Percentiles rank a stretch among this genome's conserved stretches.
Conservation (phyloP, 179 eudicot species). For the Heliamphora ciliata region DNA sequence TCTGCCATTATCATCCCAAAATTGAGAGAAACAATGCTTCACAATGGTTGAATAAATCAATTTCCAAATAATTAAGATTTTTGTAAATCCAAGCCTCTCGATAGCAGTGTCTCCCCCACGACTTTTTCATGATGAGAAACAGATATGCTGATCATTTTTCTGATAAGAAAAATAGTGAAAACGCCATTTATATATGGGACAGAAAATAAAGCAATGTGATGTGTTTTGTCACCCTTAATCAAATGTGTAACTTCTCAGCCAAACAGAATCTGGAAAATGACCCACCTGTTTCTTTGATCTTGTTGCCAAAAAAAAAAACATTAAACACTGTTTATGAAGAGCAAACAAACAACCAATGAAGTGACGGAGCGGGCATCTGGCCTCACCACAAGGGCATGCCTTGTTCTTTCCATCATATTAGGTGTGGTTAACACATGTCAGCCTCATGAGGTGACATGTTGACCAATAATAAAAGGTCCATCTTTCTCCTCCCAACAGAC, state of each 20-base stretch:
- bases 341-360: not conserved
- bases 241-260: not conserved
- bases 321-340: not conserved
- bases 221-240: not conserved
- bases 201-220: not conserved
- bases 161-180: not conserved
- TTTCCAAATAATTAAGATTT: not conserved
- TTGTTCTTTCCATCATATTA: too few species aligned
- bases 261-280: not conserved
- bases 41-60: not conserved
- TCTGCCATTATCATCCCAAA: not conserved
- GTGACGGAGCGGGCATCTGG: too few species aligned
- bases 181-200: not conserved
- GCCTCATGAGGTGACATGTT: too few species aligned
- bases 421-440: too few species aligned
- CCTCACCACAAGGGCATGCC: too few species aligned
- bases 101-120: not conserved
- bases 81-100: slow-evolving; percentile 6
- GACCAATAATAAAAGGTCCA: too few species aligned
- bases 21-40: not conserved
- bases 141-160: not conserved
- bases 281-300: not conserved
- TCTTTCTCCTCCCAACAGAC: too few species aligned
- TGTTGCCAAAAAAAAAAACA: not conserved
- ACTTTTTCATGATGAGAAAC: not conserved